Evolutionary conservation across 768 basidiomycete genomes (phyloP).

Genomic region (Suillus sp.): DNA sequence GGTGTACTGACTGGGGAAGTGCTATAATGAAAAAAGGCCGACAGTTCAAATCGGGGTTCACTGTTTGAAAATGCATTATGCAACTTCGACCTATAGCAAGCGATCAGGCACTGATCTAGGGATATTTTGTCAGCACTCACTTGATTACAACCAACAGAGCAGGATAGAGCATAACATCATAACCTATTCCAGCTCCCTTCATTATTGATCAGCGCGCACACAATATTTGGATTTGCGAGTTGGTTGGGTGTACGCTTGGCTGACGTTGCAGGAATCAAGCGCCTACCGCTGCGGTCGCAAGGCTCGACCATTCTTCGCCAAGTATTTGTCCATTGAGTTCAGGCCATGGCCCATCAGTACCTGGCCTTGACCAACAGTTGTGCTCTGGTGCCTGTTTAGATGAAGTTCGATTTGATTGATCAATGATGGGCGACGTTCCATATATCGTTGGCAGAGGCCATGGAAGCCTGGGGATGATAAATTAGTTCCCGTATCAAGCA

Average conservation of each 20-base stretch:
- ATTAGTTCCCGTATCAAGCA: not conserved
- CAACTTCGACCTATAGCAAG: not conserved
- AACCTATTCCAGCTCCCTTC: not conserved
- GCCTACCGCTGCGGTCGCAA: not conserved
- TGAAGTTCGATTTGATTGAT: conserved; percentile 6
- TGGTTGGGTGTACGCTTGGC: not conserved
- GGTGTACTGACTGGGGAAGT: not conserved
- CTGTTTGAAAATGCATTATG: not conserved
- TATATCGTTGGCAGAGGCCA: not conserved
- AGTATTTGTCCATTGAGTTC: not conserved
- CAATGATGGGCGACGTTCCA: not conserved
- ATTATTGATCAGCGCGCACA: not conserved
- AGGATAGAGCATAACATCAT: not conserved
- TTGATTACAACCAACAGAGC: not conserved
- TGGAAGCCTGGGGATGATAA: not conserved
- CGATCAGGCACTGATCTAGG: conserved; percentile 4
- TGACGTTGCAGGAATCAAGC: not conserved
- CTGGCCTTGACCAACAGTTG: not conserved
- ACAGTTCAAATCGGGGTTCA: not conserved
- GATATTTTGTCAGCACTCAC: not conserved
- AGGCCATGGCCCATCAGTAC: conserved; percentile 1
- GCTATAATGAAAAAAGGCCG: not conserved
- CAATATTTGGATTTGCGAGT: not conserved
- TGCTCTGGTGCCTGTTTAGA: conserved; percentile 1
- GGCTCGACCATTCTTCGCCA: not conserved